Conservation (phyloP, 2,329 filamentous ascomycete species). For the Xylariaceae sp. region DNA sequence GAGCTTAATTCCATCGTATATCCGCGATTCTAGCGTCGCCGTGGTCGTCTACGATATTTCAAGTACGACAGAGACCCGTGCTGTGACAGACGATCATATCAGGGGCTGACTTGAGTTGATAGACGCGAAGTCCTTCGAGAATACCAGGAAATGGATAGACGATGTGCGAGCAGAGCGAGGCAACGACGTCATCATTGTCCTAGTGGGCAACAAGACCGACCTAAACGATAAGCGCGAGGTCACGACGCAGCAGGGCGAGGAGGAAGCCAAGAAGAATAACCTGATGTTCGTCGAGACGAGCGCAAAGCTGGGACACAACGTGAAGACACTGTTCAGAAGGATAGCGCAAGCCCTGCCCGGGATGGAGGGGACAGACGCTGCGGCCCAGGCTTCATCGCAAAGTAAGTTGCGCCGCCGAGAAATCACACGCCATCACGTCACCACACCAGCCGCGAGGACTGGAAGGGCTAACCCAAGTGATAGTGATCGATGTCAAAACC, state of each 20-base stretch:
- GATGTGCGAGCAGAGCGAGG: constrained; percentile 94
- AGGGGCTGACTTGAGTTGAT: constrained; percentile 12
- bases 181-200: constrained; percentile 97
- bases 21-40: constrained; percentile 94
- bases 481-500: constrained; percentile 93
- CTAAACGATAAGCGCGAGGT: constrained; percentile 97
- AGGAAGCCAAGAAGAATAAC: constrained; percentile 96
- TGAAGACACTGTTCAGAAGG: constrained; percentile 94
- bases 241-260: constrained; percentile 91
- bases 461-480: constrained; percentile 16
- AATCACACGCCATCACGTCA: background rate
- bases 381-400: constrained; percentile 65
- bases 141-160: constrained; percentile 99
- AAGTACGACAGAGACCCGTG: constrained; percentile 44
- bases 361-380: constrained; percentile 87
- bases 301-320: constrained; percentile 95
- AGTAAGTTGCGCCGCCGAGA: constrained; percentile 53
- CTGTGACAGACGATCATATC: background rate
- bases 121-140: constrained; percentile 95
- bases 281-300: constrained; percentile 99
- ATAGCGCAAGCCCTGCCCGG: constrained; percentile 97
- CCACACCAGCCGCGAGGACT: background rate
- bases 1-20: constrained; percentile 95
- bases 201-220: constrained; percentile 99
- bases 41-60: constrained; percentile 99